phyloP scores from a whole-genome alignment of 257 asterid species.

The Plantago ovata region DNA sequence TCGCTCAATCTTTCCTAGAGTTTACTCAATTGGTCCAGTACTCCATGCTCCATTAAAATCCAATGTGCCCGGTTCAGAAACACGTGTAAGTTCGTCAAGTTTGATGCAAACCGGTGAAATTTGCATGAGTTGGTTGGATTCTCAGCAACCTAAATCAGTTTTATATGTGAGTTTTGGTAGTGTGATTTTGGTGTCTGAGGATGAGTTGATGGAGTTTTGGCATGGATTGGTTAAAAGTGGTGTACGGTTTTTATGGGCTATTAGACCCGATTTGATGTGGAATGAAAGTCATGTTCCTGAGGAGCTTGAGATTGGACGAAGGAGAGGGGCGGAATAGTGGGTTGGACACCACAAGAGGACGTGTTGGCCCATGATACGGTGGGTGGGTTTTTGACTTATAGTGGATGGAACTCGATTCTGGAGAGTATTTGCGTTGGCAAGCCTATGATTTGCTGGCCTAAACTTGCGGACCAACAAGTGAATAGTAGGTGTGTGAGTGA shows the following conservation, averaged over 20 bases:
- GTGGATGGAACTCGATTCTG: slow-evolving; percentile 42
- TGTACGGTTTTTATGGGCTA: slow-evolving; percentile 32
- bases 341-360: slow-evolving; percentile 37
- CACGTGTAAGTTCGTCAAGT: slow-evolving; percentile 10
- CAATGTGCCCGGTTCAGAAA: no score
- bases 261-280: slow-evolving; percentile 25
- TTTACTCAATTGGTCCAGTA: slow-evolving; percentile 38
- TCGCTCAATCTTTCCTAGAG: slow-evolving; percentile 27
- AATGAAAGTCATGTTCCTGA: slow-evolving; percentile 12
- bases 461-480: slow-evolving; percentile 23
- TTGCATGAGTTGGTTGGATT: slow-evolving; percentile 34
- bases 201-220: slow-evolving; percentile 32
- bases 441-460: slow-evolving; percentile 39
- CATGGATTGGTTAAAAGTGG: slow-evolving; percentile 26
- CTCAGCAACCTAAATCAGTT: slow-evolving; percentile 29
- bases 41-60: slow-evolving; percentile 16
- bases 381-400: slow-evolving; percentile 32
- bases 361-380: slow-evolving; percentile 25
- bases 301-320: slow-evolving; percentile 14
- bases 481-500: slow-evolving; percentile 36
- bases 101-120: slow-evolving; percentile 17
- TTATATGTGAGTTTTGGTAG: slow-evolving; percentile 38
- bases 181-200: slow-evolving; percentile 9
- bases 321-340: slow-evolving; percentile 22
- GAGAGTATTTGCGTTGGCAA: slow-evolving; percentile 29